These are phyloP conservation scores for Ophiostoma himal-ulmi DNA, from an alignment of 2,329 filamentous ascomycete species.

Conservation along the genomic window DNA sequence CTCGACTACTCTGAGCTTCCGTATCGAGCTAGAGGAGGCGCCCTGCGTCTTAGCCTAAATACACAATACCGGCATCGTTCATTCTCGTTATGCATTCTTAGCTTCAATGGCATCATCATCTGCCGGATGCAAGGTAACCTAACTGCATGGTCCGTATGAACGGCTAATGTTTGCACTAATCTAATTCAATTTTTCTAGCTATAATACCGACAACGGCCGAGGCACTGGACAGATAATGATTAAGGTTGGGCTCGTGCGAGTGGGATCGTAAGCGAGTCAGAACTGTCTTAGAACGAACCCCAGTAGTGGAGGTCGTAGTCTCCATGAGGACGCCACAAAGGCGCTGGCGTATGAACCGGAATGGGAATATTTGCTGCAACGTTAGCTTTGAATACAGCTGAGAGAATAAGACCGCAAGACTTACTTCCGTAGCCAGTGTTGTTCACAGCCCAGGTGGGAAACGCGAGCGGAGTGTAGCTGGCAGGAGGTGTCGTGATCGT, in stretches of 20 bases:
- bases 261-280: background rate
- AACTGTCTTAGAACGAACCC: background rate
- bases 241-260: background rate
- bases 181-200: background rate
- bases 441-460: conserved; percentile 1
- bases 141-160: background rate
- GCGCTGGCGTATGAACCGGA: conserved; percentile 3
- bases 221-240: background rate
- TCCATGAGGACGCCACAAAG: conserved; percentile 6
- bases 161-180: conserved; percentile 2
- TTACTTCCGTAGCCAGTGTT: conserved; percentile 5
- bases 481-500: background rate
- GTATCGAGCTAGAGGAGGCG: background rate
- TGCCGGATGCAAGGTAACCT: background rate
- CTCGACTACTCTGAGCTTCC: background rate
- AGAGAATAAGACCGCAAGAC: background rate
- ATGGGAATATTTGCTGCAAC: background rate
- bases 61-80: background rate
- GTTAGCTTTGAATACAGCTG: background rate
- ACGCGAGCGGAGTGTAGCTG: background rate
- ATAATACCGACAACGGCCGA: background rate
- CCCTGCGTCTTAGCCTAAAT: background rate
- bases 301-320: conserved; percentile 11
- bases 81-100: background rate
- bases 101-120: conserved; percentile 10